Evolutionary conservation across 1,284 basidiomycete genomes (phyloP), one percentile per base, ranked within the genome.

Genomic region (Stereum hirsutum): DNA sequence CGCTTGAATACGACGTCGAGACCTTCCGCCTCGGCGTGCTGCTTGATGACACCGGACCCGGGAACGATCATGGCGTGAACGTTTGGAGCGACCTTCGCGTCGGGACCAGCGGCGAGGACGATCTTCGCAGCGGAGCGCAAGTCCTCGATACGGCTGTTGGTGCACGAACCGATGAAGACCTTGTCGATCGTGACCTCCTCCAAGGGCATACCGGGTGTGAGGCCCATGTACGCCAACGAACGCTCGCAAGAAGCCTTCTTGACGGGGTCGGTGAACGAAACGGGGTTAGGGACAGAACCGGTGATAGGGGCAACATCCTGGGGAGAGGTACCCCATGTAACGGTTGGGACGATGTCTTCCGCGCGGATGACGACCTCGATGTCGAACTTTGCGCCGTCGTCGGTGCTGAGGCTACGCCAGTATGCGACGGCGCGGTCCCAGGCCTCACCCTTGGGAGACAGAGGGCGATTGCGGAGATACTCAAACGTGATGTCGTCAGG

Each of bases 311-410:
- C 82, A 38, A 90, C 88, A 57, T 97, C 93, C 60, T 97, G 89
- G 40, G 93, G 93, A 20, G 90, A 94, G 3, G 92, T 97, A 43
- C 93, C 93, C 94, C 94, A 97, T 20, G 93, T 94, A 48, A 97
- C 80, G 33, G 93, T 97, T 12, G 93, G 94, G 41, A 90, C 74
- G 61, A 97, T 97, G 58, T 96, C 90, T 52, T 83, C 81, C 6
- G 86, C 91, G 47, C 78, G 73, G 57, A 97, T 88, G 53, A 84
- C 80, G 51, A 97, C 74, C 59, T 93, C 86, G 52, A 85, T 72
- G 59, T 97, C 93, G 63, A 94, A 97, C 57, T 85, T 80, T 28
- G 94, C 92, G 49, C 80, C 91, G 31, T 88, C 79, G 61, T 97
- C 93, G 14, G 88, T 80, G 58, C 77, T 81, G 50, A 97, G 73